Evolutionary conservation across 345 rosid species (phyloP).

Genomic region (Pugionium cornutum): DNA sequence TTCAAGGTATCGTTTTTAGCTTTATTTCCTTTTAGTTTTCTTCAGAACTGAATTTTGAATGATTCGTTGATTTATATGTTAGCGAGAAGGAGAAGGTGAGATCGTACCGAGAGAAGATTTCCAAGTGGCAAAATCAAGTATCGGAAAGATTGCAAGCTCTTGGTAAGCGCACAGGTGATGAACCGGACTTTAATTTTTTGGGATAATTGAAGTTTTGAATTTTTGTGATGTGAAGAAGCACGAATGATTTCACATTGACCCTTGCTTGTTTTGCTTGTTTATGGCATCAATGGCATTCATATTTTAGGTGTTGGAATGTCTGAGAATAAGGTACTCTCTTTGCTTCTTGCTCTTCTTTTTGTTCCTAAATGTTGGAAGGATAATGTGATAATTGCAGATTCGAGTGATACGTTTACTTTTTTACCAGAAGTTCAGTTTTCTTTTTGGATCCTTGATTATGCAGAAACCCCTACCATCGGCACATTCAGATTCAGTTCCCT

Average conservation of each 20-base stretch:
- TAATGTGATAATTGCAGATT: slow-evolving; percentile 5
- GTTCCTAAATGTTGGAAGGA: neutral
- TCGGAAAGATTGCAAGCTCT: slow-evolving; percentile 78
- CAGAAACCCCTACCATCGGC: slow-evolving; percentile 57
- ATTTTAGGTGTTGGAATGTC: slow-evolving; percentile 58
- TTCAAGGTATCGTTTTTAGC: slow-evolving; percentile 47
- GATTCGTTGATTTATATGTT: slow-evolving; percentile 18
- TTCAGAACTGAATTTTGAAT: neutral
- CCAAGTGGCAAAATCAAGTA: slow-evolving; percentile 87
- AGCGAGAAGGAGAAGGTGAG: slow-evolving; percentile 86
- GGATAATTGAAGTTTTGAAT: slow-evolving; percentile 13
- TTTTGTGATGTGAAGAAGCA: slow-evolving; percentile 11
- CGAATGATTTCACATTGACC: neutral
- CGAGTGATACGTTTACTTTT: slow-evolving; percentile 9
- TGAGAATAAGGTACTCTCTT: slow-evolving; percentile 57
- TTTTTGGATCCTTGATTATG: slow-evolving; percentile 31
- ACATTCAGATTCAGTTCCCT: slow-evolving; percentile 54
- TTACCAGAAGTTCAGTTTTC: neutral
- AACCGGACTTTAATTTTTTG: slow-evolving; percentile 5
- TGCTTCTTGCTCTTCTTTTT: slow-evolving; percentile 21
- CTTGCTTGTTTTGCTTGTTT: slow-evolving; percentile 16
- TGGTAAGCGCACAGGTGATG: slow-evolving; percentile 59
- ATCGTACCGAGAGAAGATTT: slow-evolving; percentile 79
- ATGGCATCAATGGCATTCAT: slow-evolving; percentile 20
- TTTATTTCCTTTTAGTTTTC: slow-evolving; percentile 12